Conservation (phyloP, 2,329 filamentous ascomycete genomes). For the Penicillium sp. region DNA sequence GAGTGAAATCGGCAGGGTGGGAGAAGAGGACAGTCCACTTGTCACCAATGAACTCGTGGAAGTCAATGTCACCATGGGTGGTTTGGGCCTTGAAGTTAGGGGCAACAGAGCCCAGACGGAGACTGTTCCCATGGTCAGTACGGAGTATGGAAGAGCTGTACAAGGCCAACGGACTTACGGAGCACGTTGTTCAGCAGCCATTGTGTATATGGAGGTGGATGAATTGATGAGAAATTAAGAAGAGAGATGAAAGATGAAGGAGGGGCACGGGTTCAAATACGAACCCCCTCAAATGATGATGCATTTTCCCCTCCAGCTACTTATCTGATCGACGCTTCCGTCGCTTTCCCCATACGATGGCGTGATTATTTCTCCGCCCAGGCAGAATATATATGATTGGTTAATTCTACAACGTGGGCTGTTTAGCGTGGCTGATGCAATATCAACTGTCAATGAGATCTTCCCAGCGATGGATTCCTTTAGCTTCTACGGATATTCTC, state of each 20-base stretch:
- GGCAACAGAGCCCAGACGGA: conserved; percentile 63
- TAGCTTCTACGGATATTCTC: neutral
- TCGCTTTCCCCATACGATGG: conserved; percentile 37
- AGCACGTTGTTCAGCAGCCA: conserved; percentile 40
- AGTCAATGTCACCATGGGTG: conserved; percentile 63
- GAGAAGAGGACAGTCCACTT: conserved; percentile 69
- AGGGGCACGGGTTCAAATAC: conserved; percentile 17
- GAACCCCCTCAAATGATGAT: conserved; percentile 5
- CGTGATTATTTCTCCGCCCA: conserved; percentile 23
- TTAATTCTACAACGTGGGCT: conserved; percentile 16
- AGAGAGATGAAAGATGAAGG: neutral
- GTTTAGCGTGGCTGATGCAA: conserved; percentile 21
- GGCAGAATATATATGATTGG: conserved; percentile 34
- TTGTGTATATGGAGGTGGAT: conserved; percentile 27
- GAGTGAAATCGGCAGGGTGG: conserved; percentile 78
- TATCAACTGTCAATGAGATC: conserved; percentile 4
- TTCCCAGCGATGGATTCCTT: neutral
- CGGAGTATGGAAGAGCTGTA: neutral
- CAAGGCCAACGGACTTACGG: conserved; percentile 38
- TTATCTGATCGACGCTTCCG: conserved; percentile 8
- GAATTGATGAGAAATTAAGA: neutral
- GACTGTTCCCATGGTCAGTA: conserved; percentile 35
- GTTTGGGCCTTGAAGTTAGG: conserved; percentile 68
- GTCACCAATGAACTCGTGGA: conserved; percentile 68
- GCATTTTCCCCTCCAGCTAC: conserved; percentile 1